A percentile compares a stretch with the other conserved stretches of the same genome.
Conservation (phyloP, 2,329 filamentous ascomycete species). For the Penicillium verrucosum region DNA sequence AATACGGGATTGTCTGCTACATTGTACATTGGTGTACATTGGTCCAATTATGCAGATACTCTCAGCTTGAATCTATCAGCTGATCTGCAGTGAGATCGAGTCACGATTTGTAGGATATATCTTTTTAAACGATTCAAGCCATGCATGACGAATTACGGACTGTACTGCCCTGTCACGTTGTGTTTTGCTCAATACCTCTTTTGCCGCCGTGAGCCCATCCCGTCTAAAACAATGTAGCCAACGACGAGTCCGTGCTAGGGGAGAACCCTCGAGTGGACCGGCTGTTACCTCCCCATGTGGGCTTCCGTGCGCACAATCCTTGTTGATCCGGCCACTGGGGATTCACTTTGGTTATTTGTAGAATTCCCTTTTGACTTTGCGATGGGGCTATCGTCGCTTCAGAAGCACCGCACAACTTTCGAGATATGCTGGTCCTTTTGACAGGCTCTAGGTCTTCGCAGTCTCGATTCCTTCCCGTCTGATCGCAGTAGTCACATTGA, state of each 20-base stretch:
- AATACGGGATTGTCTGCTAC: background rate
- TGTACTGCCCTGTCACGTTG: slow-evolving; percentile 13
- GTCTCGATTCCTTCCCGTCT: slow-evolving; percentile 14
- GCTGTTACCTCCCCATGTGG: slow-evolving; percentile 6
- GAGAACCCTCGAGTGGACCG: slow-evolving; percentile 10
- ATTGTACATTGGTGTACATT: background rate
- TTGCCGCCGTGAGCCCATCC: slow-evolving; percentile 14
- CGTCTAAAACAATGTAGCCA: slow-evolving; percentile 2
- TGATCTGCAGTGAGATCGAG: background rate
- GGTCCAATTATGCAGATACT: background rate
- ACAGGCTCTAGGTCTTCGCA: slow-evolving; percentile 14
- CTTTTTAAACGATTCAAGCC: slow-evolving; percentile 1
- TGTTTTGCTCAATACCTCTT: slow-evolving; percentile 1
- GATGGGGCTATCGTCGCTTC: slow-evolving; percentile 12
- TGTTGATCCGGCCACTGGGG: slow-evolving; percentile 2
- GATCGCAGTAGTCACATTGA: slow-evolving; percentile 21
- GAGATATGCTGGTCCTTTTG: slow-evolving; percentile 1
- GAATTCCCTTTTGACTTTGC: slow-evolving; percentile 13
- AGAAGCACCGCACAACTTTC: slow-evolving; percentile 12
- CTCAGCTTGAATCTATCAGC: slow-evolving; percentile 14
- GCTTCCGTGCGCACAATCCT: slow-evolving; percentile 17
- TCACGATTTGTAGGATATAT: background rate
- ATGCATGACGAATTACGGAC: slow-evolving; percentile 7
- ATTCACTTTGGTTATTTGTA: slow-evolving; percentile 12
- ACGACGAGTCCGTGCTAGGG: slow-evolving; percentile 3